Evolutionary conservation across 225 moss, liverwort and hornwort species (phyloP).

Genomic region (Pleurozium schreberi): DNA sequence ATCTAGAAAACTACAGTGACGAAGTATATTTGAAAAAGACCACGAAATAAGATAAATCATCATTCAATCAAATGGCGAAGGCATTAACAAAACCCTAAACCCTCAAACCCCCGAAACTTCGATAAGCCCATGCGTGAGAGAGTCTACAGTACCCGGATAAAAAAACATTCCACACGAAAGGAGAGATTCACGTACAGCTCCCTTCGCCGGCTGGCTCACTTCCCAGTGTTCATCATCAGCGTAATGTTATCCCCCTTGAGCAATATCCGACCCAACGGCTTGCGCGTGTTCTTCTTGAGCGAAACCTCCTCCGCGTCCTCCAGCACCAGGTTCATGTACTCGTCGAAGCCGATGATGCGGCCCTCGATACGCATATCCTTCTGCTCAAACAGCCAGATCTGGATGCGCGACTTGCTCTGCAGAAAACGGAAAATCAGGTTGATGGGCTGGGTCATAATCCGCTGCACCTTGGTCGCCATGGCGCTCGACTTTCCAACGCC

Average conservation of each 20-base stretch:
- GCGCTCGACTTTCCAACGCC: slow-evolving; percentile 2
- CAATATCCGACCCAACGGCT: slow-evolving; percentile 44
- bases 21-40: neutral
- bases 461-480: slow-evolving; percentile 99
- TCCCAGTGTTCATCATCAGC: slow-evolving; percentile 57
- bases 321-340: slow-evolving; percentile 63
- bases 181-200: neutral
- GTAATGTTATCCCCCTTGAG: slow-evolving; percentile 58
- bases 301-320: slow-evolving; percentile 63
- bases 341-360: slow-evolving; percentile 57
- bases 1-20: neutral
- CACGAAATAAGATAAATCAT: neutral
- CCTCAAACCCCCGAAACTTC: neutral
- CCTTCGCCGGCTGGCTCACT: neutral
- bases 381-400: slow-evolving; percentile 66
- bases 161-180: neutral
- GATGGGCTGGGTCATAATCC: slow-evolving; percentile 99
- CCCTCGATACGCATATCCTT: slow-evolving; percentile 62
- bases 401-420: slow-evolving; percentile 57
- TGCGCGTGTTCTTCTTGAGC: slow-evolving; percentile 57
- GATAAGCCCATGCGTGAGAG: neutral
- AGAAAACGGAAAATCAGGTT: slow-evolving; percentile 56
- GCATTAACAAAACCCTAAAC: neutral
- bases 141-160: neutral
- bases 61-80: neutral